These are phyloP conservation scores for Cichorium intybus DNA, from an alignment of 140 eudicot genomes.

Conservation along the genomic window DNA sequence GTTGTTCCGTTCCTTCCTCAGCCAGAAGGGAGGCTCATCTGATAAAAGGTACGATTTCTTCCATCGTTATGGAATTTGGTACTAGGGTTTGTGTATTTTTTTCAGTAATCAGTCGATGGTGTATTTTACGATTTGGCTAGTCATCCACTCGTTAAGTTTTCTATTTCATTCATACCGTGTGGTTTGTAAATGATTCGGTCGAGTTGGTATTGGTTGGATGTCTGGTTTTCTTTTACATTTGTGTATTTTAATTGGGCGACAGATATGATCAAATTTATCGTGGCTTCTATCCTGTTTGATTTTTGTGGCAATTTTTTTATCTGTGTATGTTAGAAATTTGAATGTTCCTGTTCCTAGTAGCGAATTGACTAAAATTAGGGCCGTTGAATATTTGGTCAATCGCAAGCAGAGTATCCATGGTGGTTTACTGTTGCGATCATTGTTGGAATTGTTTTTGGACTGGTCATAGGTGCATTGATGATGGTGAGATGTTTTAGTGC, in stretches of 20 bases:
- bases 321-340: not conserved
- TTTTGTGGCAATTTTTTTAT: not conserved
- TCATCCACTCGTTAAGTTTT: not conserved
- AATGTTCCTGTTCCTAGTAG: not conserved
- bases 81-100: not conserved
- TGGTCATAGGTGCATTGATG: too few species aligned
- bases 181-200: not conserved
- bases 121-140: not conserved
- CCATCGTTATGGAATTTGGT: not conserved
- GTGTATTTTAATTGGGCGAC: not conserved
- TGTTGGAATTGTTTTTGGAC: too few species aligned
- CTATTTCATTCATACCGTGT: not conserved
- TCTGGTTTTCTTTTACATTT: not conserved
- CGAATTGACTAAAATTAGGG: too few species aligned
- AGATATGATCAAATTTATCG: not conserved
- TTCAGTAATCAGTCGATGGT: not conserved
- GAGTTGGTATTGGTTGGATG: too few species aligned
- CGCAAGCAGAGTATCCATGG: too few species aligned
- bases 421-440: too few species aligned
- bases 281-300: not conserved
- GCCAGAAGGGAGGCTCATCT: constrained; percentile 97
- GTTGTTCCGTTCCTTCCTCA: constrained; percentile 94
- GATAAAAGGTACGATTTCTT: constrained; percentile 68
- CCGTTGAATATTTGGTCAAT: too few species aligned
- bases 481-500: too few species aligned